phyloP scores from a whole-genome alignment of 1,284 basidiomycete genomes.

The Sporisorium sorghi region DNA sequence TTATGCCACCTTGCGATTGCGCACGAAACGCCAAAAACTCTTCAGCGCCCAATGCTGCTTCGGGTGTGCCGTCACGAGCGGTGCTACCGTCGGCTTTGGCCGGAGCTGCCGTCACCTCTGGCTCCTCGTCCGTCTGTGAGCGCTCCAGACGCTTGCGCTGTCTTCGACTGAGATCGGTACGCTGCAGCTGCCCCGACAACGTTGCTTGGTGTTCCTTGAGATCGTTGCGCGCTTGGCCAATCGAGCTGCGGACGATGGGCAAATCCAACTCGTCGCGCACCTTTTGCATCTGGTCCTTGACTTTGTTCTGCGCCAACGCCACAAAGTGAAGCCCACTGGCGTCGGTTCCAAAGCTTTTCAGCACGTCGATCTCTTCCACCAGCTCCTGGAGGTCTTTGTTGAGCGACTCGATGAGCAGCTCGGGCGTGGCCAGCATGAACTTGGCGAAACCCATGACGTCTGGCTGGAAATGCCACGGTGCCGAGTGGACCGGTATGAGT shows the following conservation, averaged over 20 bases:
- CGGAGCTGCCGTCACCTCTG: constrained; percentile 11
- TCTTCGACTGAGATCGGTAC: constrained; percentile 48
- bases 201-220: constrained; percentile 72
- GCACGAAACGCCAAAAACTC: constrained; percentile 42
- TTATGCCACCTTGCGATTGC: constrained; percentile 34
- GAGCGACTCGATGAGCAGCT: constrained; percentile 78
- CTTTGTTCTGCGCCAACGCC: constrained; percentile 74
- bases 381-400: constrained; percentile 81
- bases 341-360: constrained; percentile 73
- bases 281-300: constrained; percentile 62
- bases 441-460: constrained; percentile 89
- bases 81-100: constrained; percentile 1
- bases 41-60: constrained; percentile 36
- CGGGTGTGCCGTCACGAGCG: constrained; percentile 29
- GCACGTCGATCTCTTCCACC: constrained; percentile 73
- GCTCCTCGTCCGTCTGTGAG: constrained; percentile 40
- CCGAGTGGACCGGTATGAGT: constrained; percentile 87
- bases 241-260: constrained; percentile 50
- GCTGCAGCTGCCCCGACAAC: constrained; percentile 27
- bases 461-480: constrained; percentile 94
- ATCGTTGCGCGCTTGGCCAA: constrained; percentile 72
- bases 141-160: constrained; percentile 51
- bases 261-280: constrained; percentile 59
- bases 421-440: constrained; percentile 94
- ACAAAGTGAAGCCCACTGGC: constrained; percentile 86